A percentile compares a stretch with the other conserved stretches of the same genome.
Conservation (phyloP, 2,329 filamentous ascomycete species). For the Aaosphaeria pasadenensis region DNA sequence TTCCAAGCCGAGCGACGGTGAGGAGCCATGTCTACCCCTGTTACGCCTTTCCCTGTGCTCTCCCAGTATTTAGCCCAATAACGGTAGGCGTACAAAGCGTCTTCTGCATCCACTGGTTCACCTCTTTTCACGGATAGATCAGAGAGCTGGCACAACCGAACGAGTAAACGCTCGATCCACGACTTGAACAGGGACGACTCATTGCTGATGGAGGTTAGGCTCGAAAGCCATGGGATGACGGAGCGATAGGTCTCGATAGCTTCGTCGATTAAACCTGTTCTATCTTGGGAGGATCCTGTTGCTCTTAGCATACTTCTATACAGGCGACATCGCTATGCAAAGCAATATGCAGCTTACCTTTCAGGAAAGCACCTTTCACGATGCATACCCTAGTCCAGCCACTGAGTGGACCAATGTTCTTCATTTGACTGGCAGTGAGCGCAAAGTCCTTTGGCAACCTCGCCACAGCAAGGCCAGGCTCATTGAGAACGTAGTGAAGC, state of each 20-base stretch:
- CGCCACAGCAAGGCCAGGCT: conserved; percentile 61
- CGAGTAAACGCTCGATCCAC: conserved; percentile 77
- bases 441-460: conserved; percentile 63
- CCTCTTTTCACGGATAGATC: conserved; percentile 52
- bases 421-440: conserved; percentile 19
- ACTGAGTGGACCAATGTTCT: conserved; percentile 41
- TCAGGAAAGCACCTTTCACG: conserved; percentile 74
- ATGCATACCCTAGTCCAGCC: conserved; percentile 82
- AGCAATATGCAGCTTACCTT: conserved; percentile 51
- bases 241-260: conserved; percentile 66
- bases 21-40: conserved; percentile 16
- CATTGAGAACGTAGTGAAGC: conserved; percentile 75
- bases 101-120: conserved; percentile 21
- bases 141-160: conserved; percentile 69
- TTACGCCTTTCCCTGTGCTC: conserved; percentile 14
- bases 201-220: conserved; percentile 51
- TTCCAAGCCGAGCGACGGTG: conserved; percentile 70
- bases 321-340: neutral
- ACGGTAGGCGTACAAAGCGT: conserved; percentile 49
- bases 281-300: conserved; percentile 46
- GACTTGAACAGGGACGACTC: conserved; percentile 59
- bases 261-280: conserved; percentile 45
- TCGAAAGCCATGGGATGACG: conserved; percentile 61
- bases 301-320: conserved; percentile 7
- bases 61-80: conserved; percentile 70